Evolutionary conservation across 768 basidiomycete genomes (phyloP), one percentile per base, ranked within the genome.

Genomic region (Suillus occidentalis): DNA sequence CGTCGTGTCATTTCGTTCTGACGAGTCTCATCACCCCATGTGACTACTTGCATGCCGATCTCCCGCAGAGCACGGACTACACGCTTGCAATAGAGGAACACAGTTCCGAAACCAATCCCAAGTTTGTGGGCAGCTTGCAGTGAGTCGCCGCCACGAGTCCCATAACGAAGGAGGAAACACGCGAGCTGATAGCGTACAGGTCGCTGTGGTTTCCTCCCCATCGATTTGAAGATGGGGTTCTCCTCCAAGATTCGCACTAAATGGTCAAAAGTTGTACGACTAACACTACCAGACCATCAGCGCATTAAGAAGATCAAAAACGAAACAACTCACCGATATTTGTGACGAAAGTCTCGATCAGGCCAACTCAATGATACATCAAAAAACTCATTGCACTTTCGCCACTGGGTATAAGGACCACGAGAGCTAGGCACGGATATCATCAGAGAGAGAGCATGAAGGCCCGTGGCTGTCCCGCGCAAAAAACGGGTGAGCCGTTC

Each of bases 161-260:
- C 73, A 60, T 69, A 70, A 10, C 70, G 56, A 25, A 68, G 60
- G 1, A 75, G 67, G 42, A 73, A 73, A 4, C 66, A 63, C 1
- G 61, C 73, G 0, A 72, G 61, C 55, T 75, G 73, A 53, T 66
- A 71, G 31, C 63, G 22, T 3, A 71, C 66, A 49, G 71, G 73
- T 6, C 66, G 62, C 61, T 74, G 73, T 1, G 70, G 73, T 28
- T 68, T 65, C 28, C 42, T 25, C 12, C 67, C 61, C 16, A 13
- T 28, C 36, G 37, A 65, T 60, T 2, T 25, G 40, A 74, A 74
- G 45, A 73, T 67, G 9, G 62, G 65, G 49, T 74, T 68, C 10
- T 43, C 43, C 13, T 57, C 64, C 8, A 72, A 55, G 9, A 68
- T 55, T 14, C 22, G 25, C 25, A 66, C 64, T 52, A 67, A 59